Evolutionary conservation across 768 basidiomycete genomes (phyloP), one percentile per base, ranked within the genome.

Genomic region (Pleurotus salmoneostramineus): DNA sequence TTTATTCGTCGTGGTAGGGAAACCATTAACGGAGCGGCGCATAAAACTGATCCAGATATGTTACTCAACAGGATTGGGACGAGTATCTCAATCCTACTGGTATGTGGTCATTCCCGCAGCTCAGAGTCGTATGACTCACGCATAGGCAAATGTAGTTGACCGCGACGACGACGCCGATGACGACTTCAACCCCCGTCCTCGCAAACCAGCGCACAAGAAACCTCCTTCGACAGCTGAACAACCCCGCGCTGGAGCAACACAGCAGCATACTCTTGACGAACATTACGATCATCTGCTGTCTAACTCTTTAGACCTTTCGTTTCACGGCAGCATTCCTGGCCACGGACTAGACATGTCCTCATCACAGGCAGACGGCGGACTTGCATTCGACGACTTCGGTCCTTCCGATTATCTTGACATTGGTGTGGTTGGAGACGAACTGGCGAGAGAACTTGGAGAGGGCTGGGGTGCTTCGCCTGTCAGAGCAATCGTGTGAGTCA

Each of bases 401-500:
- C 69, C 75, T 6, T 76, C 79, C 15, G 88, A 83, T 56, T 84
- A 75, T 17, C 64, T 85, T 21, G 88, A 83, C 59, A 65, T 86
- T 14, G 80, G 72, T n/a, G 80, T 76, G 5, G 69, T 92, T 14
- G 88, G 85, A 3, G 89, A 90, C 47, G 91, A 92, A 63, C 72
- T 93, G 31, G 88, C 87, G 6, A 78, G 77, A 60, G 90, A 93
- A 63, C 75, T 93, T 2, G 91, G 89, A 33, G 83, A 84, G 63
- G 84, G 77, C 21, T 91, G 90, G 89, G 83, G 78, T 15, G 66
- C 58, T 17, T 74, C 72, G 46, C 71, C 71, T 6, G 64, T 57
- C 5, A 72, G 71, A 44, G 59, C 60, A 44, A 65, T 59, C 56
- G 40, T 63, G 58, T 58, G 21, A 27, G 21, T 27, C 21, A 27